These are phyloP conservation scores for Neofusicoccum laricinum DNA, from an alignment of 2,329 filamentous ascomycete species.

Conservation along the genomic window DNA sequence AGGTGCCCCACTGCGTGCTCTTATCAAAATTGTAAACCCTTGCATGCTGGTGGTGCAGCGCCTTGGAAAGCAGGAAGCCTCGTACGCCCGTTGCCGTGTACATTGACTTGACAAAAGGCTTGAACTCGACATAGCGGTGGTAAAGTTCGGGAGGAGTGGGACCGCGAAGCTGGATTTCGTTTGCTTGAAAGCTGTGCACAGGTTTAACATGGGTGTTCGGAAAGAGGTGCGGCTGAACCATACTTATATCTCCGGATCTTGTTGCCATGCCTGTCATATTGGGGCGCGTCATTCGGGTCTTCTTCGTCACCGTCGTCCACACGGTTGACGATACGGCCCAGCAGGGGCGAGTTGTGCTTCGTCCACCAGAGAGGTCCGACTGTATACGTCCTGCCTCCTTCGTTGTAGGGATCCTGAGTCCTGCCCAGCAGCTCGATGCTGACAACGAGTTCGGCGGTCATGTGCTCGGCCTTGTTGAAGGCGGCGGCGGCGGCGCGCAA, in stretches of 20 bases:
- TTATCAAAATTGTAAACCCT: conserved; percentile 87
- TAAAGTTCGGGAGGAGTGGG: conserved; percentile 79
- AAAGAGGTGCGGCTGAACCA: conserved; percentile 29
- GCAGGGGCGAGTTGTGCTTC: conserved; percentile 84
- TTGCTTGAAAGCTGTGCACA: conserved; percentile 77
- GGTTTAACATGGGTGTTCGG: neutral
- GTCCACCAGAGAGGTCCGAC: conserved; percentile 73
- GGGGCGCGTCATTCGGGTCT: conserved; percentile 19
- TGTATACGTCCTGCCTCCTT: conserved; percentile 72
- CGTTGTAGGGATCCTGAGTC: conserved; percentile 55
- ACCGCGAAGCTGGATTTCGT: conserved; percentile 81
- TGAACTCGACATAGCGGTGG: conserved; percentile 91
- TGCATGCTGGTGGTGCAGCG: conserved; percentile 84
- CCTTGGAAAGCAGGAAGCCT: conserved; percentile 77
- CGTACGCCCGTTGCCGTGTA: conserved; percentile 75
- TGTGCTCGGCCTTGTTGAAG: conserved; percentile 59
- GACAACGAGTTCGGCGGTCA: conserved; percentile 68
- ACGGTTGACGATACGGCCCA: conserved; percentile 73
- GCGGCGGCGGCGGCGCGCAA: conserved; percentile 66
- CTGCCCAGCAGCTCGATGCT: conserved; percentile 76
- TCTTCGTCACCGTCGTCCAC: conserved; percentile 50
- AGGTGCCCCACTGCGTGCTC: conserved; percentile 68
- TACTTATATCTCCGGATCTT: conserved; percentile 74
- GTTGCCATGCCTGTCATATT: conserved; percentile 31
- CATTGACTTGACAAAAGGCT: conserved; percentile 84